phyloP scores from a whole-genome alignment of 1,284 basidiomycete genomes.

The Tilletia walkeri region DNA sequence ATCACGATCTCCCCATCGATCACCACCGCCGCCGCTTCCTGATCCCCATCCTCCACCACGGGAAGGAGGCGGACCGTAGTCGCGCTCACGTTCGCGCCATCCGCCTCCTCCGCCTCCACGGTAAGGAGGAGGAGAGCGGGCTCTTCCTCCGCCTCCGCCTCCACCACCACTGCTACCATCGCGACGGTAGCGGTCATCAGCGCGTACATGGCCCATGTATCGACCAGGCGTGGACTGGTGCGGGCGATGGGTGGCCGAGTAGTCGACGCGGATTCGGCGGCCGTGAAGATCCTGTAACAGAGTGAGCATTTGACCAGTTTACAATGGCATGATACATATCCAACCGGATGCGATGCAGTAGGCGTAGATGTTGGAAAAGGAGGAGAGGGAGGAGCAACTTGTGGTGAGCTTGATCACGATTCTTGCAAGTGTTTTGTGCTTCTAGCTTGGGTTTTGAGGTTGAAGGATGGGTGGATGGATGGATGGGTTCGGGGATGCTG shows the following conservation, averaged over 20 bases:
- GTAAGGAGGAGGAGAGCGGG: slow-evolving; percentile 11
- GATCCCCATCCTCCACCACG: slow-evolving; percentile 4
- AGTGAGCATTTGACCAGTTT: no score
- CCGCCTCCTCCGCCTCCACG: slow-evolving; percentile 20
- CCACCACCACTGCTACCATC: slow-evolving; percentile 4
- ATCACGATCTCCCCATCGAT: slow-evolving; percentile 3
- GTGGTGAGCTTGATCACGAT: not conserved
- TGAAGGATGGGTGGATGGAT: not conserved
- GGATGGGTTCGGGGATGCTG: not conserved
- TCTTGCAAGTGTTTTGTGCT: slow-evolving; percentile 3
- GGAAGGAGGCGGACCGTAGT: slow-evolving; percentile 15
- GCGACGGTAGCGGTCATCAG: slow-evolving; percentile 34
- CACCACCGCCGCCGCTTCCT: not conserved
- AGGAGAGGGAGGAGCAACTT: not conserved
- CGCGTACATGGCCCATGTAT: slow-evolving; percentile 62
- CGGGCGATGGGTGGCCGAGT: slow-evolving; percentile 85
- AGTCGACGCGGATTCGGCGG: slow-evolving; percentile 92
- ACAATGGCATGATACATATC: not conserved
- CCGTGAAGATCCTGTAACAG: slow-evolving; percentile 78
- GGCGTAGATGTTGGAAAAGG: not conserved
- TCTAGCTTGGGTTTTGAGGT: not conserved
- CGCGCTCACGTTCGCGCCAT: slow-evolving; percentile 16
- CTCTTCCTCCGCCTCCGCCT: not conserved
- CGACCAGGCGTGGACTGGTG: slow-evolving; percentile 96
- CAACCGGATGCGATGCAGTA: not conserved